Conservation (phyloP, 2,329 filamentous ascomycete genomes). For the Lithohypha guttulata region DNA sequence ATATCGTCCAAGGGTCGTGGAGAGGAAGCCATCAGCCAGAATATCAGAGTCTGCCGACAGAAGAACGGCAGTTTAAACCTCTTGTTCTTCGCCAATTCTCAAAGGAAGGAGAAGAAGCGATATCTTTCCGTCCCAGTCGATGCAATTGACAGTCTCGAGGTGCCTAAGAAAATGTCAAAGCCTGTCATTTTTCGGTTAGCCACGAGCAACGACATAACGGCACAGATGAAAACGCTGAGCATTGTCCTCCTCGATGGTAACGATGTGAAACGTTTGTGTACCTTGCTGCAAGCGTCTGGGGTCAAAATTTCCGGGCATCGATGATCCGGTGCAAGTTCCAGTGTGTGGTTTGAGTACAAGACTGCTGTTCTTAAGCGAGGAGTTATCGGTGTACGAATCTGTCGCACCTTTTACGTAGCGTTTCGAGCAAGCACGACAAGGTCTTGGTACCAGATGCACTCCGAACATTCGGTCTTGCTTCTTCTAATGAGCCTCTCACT, state of each 20-base stretch:
- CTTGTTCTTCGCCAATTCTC: conserved; percentile 3
- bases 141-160: conserved; percentile 29
- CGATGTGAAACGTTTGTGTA: conserved; percentile 23
- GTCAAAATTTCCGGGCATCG: not conserved
- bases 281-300: conserved; percentile 6
- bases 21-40: conserved; percentile 36
- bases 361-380: not conserved
- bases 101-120: conserved; percentile 26
- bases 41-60: conserved; percentile 30
- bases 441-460: too few relatives aligned
- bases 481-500: too few relatives aligned
- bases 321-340: not conserved
- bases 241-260: conserved; percentile 31
- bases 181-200: conserved; percentile 29
- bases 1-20: conserved; percentile 35
- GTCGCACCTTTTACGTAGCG: too few relatives aligned
- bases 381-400: too few relatives aligned
- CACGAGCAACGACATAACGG: conserved; percentile 33
- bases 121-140: conserved; percentile 33
- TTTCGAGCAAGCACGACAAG: too few relatives aligned
- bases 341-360: not conserved
- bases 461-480: too few relatives aligned
- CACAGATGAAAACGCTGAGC: conserved; percentile 29
- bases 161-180: conserved; percentile 30
- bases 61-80: conserved; percentile 24